A percentile compares a stretch with the other conserved stretches of the same genome.
phyloP scores from a whole-genome alignment of 78 protist species.

The Dictyostelium purpureum region DNA sequence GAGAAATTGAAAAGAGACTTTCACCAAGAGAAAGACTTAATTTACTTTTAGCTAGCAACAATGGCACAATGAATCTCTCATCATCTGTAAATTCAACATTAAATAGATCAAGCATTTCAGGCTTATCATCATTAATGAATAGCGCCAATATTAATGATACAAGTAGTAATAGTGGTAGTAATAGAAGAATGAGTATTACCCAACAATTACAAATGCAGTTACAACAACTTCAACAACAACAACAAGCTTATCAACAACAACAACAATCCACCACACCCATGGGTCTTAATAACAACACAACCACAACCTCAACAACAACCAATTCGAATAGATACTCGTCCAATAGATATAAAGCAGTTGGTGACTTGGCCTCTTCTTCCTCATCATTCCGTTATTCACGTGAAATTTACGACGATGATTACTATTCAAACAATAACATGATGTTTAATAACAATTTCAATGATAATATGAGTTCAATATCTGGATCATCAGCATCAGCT shows the following conservation, averaged over 20 bases:
- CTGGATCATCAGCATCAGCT: neutral
- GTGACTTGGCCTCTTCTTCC: neutral
- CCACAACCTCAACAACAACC: neutral
- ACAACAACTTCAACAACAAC: conserved; percentile 23
- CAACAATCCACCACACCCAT: neutral
- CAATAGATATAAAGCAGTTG: conserved; percentile 21
- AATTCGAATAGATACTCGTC: neutral
- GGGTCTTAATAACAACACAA: too few relatives aligned
- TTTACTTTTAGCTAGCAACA: neutral
- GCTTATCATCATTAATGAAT: too few relatives aligned
- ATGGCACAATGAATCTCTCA: neutral
- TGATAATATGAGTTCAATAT: neutral
- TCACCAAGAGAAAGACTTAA: conserved; percentile 61
- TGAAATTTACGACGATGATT: conserved; percentile 1
- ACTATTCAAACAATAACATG: neutral
- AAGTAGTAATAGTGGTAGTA: conserved; percentile 7
- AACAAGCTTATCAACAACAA: conserved; percentile 16
- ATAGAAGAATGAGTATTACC: neutral
- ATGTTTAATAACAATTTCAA: neutral
- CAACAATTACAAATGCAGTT: conserved; percentile 18
- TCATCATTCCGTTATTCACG: neutral
- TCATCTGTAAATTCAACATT: neutral
- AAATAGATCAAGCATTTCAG: neutral
- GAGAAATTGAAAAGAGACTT: conserved; percentile 59
- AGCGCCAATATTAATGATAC: neutral